Conservation (phyloP, 345 rosid genomes). For the Populus ilicifolia region DNA sequence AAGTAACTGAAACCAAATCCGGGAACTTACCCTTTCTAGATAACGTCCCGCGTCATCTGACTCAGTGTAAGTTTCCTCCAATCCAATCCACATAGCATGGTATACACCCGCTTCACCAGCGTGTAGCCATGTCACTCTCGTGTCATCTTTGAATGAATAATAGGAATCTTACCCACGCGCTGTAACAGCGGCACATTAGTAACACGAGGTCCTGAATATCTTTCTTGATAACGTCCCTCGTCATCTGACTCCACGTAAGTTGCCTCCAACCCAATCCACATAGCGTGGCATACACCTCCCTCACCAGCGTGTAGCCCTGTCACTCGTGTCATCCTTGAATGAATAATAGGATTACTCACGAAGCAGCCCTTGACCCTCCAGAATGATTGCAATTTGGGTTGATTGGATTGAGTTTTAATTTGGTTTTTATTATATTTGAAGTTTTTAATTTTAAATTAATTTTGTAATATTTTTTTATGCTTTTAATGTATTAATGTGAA, state of each 20-base stretch:
- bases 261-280: conserved; percentile 8
- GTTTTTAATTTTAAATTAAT: too few relatives aligned
- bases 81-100: conserved; percentile 16
- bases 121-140: background rate
- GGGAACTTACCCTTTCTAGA: background rate
- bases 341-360: background rate
- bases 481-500: too few relatives aligned
- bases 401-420: too few relatives aligned
- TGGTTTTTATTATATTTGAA: too few relatives aligned
- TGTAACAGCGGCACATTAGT: too few relatives aligned
- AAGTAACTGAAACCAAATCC: background rate
- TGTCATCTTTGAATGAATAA: background rate
- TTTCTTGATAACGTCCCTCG: conserved; percentile 27
- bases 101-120: background rate
- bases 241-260: conserved; percentile 10
- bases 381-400: background rate
- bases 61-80: background rate
- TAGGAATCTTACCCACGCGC: too few relatives aligned
- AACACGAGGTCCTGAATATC: background rate
- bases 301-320: background rate
- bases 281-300: conserved; percentile 12
- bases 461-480: too few relatives aligned
- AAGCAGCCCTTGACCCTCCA: background rate
- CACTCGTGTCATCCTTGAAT: background rate
- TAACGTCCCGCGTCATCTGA: conserved; percentile 32